Conservation (phyloP, 768 basidiomycete species). For the Scleroderma bovista region DNA sequence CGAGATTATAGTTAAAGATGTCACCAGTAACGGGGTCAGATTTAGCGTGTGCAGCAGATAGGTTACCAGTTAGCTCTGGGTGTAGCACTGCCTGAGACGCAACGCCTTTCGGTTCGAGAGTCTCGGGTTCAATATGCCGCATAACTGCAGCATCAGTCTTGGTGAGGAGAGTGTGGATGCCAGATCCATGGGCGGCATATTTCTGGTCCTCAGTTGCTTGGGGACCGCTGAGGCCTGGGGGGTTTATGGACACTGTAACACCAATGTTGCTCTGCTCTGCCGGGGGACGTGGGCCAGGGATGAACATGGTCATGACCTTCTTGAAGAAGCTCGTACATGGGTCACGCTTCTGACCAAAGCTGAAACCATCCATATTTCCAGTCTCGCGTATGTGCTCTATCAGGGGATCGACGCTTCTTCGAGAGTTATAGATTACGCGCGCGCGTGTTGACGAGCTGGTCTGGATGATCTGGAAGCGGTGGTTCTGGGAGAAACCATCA, state of each 20-base stretch:
- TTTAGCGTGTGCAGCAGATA: slow-evolving; percentile 35
- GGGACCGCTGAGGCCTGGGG: slow-evolving; percentile 20
- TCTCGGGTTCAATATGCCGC: no score
- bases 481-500: slow-evolving; percentile 36
- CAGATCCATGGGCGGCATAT: slow-evolving; percentile 17
- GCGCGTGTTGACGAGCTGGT: slow-evolving; percentile 11
- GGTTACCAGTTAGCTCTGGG: no score
- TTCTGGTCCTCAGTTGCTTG: slow-evolving; percentile 12
- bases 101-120: slow-evolving; percentile 32
- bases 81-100: slow-evolving; percentile 25
- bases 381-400: slow-evolving; percentile 26
- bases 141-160: slow-evolving; percentile 28
- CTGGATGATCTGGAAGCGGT: slow-evolving; percentile 35
- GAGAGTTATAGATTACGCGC: no score
- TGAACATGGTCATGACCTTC: slow-evolving; percentile 26
- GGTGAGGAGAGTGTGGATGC: slow-evolving; percentile 23
- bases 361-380: slow-evolving; percentile 11
- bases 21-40: slow-evolving; percentile 32
- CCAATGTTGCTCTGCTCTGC: slow-evolving; percentile 19
- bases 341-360: slow-evolving; percentile 29
- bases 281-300: slow-evolving; percentile 10
- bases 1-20: slow-evolving; percentile 31
- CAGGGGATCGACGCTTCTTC: slow-evolving; percentile 24
- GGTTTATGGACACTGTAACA: slow-evolving; percentile 27
- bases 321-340: slow-evolving; percentile 27